Percentiles rank a stretch among this genome's conserved stretches.
phyloP scores from a whole-genome alignment of 345 rosid species.

The Euclidium syriacum region DNA sequence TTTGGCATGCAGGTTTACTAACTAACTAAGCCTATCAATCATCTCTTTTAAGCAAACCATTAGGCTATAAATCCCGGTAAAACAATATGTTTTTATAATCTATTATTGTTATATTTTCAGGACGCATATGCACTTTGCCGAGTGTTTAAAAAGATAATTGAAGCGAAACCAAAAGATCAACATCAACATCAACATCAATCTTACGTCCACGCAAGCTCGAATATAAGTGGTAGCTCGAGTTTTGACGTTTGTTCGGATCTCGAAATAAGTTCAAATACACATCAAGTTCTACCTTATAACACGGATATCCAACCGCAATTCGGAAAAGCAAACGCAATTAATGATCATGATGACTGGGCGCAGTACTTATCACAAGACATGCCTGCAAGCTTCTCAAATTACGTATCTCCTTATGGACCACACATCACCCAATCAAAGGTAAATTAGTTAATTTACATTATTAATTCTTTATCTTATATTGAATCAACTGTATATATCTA shows the following conservation, averaged over 20 bases:
- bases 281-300: conserved; percentile 21
- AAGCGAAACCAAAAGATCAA: conserved; percentile 54
- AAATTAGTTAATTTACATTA: neutral
- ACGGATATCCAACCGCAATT: conserved; percentile 17
- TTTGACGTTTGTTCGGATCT: conserved; percentile 41
- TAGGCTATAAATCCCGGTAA: too few species aligned
- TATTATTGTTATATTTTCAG: conserved; percentile 34
- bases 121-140: conserved; percentile 96
- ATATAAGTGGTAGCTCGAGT: conserved; percentile 37
- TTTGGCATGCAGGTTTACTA: conserved; percentile 64
- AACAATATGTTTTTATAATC: neutral
- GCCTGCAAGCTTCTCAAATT: conserved; percentile 35
- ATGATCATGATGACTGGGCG: conserved; percentile 42
- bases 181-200: conserved; percentile 20
- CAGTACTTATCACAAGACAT: conserved; percentile 47
- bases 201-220: conserved; percentile 22
- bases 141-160: conserved; percentile 66
- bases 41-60: too few species aligned
- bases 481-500: neutral
- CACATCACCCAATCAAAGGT: conserved; percentile 62
- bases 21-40: neutral
- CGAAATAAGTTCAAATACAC: conserved; percentile 35
- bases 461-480: neutral
- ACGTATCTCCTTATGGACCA: conserved; percentile 24
- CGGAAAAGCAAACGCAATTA: conserved; percentile 24